phyloP scores from a whole-genome alignment of 1,139 yeast species.

The Pichia sp. region DNA sequence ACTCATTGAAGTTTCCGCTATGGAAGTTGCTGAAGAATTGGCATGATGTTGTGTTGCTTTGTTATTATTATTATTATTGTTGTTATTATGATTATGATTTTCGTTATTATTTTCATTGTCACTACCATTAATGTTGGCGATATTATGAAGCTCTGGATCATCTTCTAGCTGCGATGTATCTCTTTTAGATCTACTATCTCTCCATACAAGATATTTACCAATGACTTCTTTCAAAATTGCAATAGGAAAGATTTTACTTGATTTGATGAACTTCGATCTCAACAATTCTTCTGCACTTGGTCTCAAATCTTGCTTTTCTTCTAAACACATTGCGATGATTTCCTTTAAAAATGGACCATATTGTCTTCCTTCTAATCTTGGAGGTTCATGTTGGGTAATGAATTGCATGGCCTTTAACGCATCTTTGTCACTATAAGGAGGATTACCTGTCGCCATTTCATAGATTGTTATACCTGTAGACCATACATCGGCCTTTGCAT shows the following conservation, averaged over 20 bases:
- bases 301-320: constrained; percentile 89
- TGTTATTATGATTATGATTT: no score
- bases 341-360: constrained; percentile 79
- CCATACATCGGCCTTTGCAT: constrained; percentile 94
- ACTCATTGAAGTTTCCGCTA: constrained; percentile 11
- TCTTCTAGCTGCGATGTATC: constrained; percentile 34
- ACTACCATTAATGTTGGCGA: not conserved
- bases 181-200: constrained; percentile 60
- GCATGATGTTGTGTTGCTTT: not conserved
- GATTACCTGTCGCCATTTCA: constrained; percentile 96
- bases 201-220: constrained; percentile 78
- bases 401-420: constrained; percentile 94
- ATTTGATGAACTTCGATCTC: constrained; percentile 69
- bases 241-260: constrained; percentile 60
- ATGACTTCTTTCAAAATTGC: constrained; percentile 69
- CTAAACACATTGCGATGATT: constrained; percentile 86
- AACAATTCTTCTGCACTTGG: constrained; percentile 83
- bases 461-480: constrained; percentile 91
- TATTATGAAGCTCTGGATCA: not conserved
- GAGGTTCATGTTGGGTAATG: constrained; percentile 91
- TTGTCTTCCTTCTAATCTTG: constrained; percentile 88
- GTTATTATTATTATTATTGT: not conserved
- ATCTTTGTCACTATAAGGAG: constrained; percentile 96
- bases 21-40: constrained; percentile 4
- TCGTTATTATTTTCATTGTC: not conserved